phyloP scores from a whole-genome alignment of 1,139 yeast species.

The Yamadazyma mexicana region DNA sequence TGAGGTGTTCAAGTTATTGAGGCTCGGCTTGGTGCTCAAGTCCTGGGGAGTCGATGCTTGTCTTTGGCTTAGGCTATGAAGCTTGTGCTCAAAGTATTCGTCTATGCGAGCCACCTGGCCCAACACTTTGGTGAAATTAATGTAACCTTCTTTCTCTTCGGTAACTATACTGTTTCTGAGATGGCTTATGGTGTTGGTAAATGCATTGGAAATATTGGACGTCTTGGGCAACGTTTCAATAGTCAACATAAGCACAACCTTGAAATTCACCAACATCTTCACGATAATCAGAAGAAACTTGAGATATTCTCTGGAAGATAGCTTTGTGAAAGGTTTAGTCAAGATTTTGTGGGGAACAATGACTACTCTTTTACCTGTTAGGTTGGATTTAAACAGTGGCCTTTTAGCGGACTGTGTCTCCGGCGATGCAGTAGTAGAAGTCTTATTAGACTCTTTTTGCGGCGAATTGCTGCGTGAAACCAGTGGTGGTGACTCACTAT shows the following conservation, averaged over 20 bases:
- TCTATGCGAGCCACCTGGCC: slow-evolving; percentile 18
- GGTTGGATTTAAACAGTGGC: slow-evolving; percentile 9
- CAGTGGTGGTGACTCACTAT: neutral
- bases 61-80: slow-evolving; percentile 3
- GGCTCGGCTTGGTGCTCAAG: neutral
- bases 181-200: slow-evolving; percentile 15
- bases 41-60: neutral
- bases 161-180: slow-evolving; percentile 11
- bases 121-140: slow-evolving; percentile 25
- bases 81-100: slow-evolving; percentile 17
- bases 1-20: neutral
- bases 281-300: slow-evolving; percentile 38
- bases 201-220: slow-evolving; percentile 7
- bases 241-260: slow-evolving; percentile 25
- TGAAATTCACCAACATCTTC: slow-evolving; percentile 39
- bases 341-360: slow-evolving; percentile 47
- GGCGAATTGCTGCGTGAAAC: slow-evolving; percentile 2
- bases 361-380: slow-evolving; percentile 26
- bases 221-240: slow-evolving; percentile 13
- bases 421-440: neutral
- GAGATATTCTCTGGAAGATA: slow-evolving; percentile 40
- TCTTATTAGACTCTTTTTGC: neutral
- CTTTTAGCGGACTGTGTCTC: slow-evolving; percentile 3
- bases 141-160: slow-evolving; percentile 11
- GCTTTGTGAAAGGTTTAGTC: slow-evolving; percentile 41